Evolutionary conservation across 495 filamentous ascomycete species (phyloP).

Genomic region (Penicillium mononematosum): DNA sequence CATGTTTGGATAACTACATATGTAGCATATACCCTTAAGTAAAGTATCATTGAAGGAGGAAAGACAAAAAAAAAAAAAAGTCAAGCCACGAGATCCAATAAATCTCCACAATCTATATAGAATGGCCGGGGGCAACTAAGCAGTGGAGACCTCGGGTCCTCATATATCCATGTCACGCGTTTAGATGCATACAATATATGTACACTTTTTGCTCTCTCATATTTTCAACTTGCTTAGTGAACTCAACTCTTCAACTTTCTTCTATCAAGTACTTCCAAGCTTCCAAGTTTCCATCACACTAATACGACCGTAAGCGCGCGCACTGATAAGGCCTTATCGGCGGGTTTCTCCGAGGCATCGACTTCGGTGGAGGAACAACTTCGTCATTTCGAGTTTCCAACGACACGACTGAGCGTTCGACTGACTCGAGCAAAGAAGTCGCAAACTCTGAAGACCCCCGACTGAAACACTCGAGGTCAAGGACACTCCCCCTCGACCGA

Average conservation of each 20-base stretch:
- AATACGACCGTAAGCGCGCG: neutral
- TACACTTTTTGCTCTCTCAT: neutral
- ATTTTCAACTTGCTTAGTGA: neutral
- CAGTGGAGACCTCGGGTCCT: neutral
- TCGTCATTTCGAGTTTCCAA: conserved; percentile 3
- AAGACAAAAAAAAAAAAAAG: neutral
- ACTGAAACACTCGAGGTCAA: neutral
- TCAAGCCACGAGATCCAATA: neutral
- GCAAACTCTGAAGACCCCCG: neutral
- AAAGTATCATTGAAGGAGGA: neutral
- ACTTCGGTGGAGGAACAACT: conserved; percentile 2
- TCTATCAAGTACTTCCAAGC: neutral
- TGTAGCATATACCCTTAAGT: neutral
- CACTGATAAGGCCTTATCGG: conserved; percentile 30
- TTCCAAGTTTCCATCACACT: neutral
- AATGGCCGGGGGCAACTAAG: neutral
- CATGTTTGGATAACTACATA: neutral
- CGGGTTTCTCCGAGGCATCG: conserved; percentile 26
- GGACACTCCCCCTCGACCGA: neutral
- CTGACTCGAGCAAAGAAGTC: neutral
- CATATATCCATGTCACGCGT: neutral
- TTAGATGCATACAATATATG: neutral
- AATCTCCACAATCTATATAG: neutral
- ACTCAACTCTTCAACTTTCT: neutral
- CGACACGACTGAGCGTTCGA: neutral